Evolutionary conservation across 2,329 filamentous ascomycete species (phyloP).

Genomic region (Alternaria infectoria): DNA sequence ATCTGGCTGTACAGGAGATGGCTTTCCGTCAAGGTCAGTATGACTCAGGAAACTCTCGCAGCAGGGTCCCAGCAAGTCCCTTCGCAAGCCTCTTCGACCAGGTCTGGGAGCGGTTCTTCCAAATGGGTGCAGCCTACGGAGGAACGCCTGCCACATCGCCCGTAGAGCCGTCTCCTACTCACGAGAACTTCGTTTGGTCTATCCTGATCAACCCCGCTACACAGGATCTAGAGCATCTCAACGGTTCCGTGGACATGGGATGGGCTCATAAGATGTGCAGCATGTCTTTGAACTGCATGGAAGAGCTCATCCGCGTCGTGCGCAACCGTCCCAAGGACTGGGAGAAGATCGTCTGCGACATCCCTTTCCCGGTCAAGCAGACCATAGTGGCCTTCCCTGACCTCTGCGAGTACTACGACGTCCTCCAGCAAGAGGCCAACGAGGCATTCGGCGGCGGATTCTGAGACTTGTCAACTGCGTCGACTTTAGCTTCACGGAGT

Average conservation of each 20-base stretch:
- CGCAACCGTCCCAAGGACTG: slow-evolving; percentile 25
- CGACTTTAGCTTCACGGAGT: background rate
- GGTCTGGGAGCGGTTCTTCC: slow-evolving; percentile 28
- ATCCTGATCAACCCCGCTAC: slow-evolving; percentile 35
- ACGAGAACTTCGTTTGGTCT: slow-evolving; percentile 29
- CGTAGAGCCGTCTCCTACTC: slow-evolving; percentile 2
- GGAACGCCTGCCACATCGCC: slow-evolving; percentile 5
- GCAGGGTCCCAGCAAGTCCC: slow-evolving; percentile 21
- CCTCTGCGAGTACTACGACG: slow-evolving; percentile 22
- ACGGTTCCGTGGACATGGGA: slow-evolving; percentile 24
- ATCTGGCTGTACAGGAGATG: slow-evolving; percentile 29
- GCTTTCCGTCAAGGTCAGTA: slow-evolving; percentile 33
- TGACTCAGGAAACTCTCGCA: slow-evolving; percentile 9
- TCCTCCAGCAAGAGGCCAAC: slow-evolving; percentile 24
- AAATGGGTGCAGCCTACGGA: slow-evolving; percentile 21
- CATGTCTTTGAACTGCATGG: slow-evolving; percentile 30
- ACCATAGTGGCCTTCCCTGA: slow-evolving; percentile 27
- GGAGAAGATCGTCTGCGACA: slow-evolving; percentile 26
- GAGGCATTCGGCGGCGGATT: slow-evolving; percentile 24
- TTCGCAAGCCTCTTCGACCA: slow-evolving; percentile 22
- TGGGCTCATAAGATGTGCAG: slow-evolving; percentile 23
- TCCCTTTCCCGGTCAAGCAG: slow-evolving; percentile 24
- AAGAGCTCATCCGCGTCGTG: slow-evolving; percentile 19
- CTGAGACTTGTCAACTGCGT: background rate
- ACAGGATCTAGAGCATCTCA: slow-evolving; percentile 29